Conservation (phyloP, 1,139 yeast genomes). For the Diutina scorzettiae region DNA sequence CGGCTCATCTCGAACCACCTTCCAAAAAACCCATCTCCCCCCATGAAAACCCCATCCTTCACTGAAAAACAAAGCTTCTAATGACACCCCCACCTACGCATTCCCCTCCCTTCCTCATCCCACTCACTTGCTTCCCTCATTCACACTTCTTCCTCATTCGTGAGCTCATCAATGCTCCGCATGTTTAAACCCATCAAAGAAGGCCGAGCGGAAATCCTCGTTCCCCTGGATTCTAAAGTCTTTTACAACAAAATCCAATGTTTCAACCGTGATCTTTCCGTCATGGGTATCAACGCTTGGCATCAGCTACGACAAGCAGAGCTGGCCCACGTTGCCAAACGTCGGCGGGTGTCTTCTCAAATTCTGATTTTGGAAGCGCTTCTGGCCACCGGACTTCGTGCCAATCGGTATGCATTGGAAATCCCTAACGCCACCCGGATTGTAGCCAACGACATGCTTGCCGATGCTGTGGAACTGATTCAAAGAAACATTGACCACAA, state of each 20-base stretch:
- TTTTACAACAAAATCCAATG: constrained; percentile 96
- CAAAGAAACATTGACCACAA: constrained; percentile 60
- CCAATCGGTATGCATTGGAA: constrained; percentile 86
- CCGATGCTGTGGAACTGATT: constrained; percentile 80
- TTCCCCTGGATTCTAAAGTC: constrained; percentile 69
- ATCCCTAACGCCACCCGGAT: constrained; percentile 60
- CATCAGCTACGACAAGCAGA: constrained; percentile 6
- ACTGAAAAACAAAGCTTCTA: no score
- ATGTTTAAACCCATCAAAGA: constrained; percentile 49
- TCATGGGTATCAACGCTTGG: constrained; percentile 82
- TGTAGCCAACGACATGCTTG: constrained; percentile 80
- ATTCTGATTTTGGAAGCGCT: constrained; percentile 74
- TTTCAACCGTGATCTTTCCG: constrained; percentile 85
- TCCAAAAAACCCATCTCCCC: no score
- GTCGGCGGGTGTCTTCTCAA: background rate
- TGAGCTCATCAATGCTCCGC: no score
- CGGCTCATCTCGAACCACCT: no score
- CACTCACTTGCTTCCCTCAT: no score
- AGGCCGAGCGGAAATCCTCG: constrained; percentile 70
- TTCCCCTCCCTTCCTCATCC: no score
- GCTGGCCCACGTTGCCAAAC: background rate
- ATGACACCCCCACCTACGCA: no score
- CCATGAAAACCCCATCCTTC: no score
- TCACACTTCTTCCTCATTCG: no score
- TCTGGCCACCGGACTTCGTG: constrained; percentile 90